These are phyloP conservation scores for Penicillium sumatraense DNA, from an alignment of 2,329 filamentous ascomycete genomes.

Conservation along the genomic window DNA sequence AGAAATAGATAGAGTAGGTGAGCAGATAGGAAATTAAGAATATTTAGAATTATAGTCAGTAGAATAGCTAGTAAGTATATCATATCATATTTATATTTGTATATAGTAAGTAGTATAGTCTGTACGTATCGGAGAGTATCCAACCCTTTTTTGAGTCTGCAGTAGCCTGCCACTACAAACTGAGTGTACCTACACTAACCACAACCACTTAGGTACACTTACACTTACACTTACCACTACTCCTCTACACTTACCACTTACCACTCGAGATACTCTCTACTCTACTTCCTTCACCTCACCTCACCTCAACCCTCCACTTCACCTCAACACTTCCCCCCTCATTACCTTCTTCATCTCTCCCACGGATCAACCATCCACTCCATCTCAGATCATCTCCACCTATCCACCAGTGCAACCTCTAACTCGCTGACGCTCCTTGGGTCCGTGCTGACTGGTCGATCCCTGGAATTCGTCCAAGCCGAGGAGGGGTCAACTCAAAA, in stretches of 20 bases:
- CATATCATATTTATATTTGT: no score
- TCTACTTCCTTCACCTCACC: background rate
- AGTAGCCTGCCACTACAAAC: no score
- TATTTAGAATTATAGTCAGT: no score
- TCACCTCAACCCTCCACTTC: background rate
- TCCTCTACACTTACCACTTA: no score
- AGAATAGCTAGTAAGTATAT: no score
- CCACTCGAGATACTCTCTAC: background rate
- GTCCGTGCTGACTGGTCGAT: constrained; percentile 29
- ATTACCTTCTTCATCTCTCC: background rate
- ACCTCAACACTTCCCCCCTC: background rate
- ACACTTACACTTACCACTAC: no score
- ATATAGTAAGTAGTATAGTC: no score
- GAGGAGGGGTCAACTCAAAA: constrained; percentile 31
- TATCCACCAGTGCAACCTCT: constrained; percentile 22
- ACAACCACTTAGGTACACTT: no score
- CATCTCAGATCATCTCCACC: background rate
- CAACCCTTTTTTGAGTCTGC: background rate
- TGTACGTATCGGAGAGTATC: background rate
- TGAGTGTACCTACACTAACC: no score
- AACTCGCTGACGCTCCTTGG: constrained; percentile 21
- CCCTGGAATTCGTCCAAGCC: constrained; percentile 20
- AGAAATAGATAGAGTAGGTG: no score
- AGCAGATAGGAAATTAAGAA: no score
- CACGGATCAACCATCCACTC: background rate